Conservation (phyloP, 1,139 yeast genomes). For the Kodamaea plutei region DNA sequence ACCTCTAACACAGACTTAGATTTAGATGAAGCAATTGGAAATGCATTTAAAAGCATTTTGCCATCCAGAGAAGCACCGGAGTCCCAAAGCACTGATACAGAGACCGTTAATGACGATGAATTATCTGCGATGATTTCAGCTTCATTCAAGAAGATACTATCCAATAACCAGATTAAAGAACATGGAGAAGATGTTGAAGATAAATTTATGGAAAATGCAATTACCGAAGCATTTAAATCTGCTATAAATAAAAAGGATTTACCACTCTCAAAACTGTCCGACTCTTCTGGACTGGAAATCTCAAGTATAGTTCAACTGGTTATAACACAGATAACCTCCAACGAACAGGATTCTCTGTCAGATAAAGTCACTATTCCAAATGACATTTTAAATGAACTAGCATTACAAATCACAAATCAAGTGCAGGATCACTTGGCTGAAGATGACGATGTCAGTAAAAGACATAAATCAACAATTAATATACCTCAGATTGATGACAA, state of each 20-base stretch:
- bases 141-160: slow-evolving; percentile 14
- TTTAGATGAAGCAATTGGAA: slow-evolving; percentile 25
- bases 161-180: too few relatives aligned
- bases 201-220: slow-evolving; percentile 27
- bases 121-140: slow-evolving; percentile 16
- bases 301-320: slow-evolving; percentile 22
- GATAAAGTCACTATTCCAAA: slow-evolving; percentile 15
- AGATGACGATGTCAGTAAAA: slow-evolving; percentile 7
- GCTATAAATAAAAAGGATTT: slow-evolving; percentile 16
- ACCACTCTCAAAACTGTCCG: too few relatives aligned
- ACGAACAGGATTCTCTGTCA: slow-evolving; percentile 9
- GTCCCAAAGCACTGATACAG: slow-evolving; percentile 4
- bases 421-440: slow-evolving; percentile 26
- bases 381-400: slow-evolving; percentile 29
- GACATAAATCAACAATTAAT: slow-evolving; percentile 14
- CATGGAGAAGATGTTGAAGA: slow-evolving; percentile 5
- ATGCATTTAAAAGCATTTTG: slow-evolving; percentile 16
- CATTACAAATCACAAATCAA: slow-evolving; percentile 31
- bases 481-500: slow-evolving; percentile 39
- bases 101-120: slow-evolving; percentile 13
- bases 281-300: too few relatives aligned
- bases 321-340: too few relatives aligned
- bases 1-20: slow-evolving; percentile 24
- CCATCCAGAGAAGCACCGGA: slow-evolving; percentile 7
- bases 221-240: slow-evolving; percentile 32